Conservation (phyloP, 2,329 filamentous ascomycete genomes). For the Xylaria sp. region DNA sequence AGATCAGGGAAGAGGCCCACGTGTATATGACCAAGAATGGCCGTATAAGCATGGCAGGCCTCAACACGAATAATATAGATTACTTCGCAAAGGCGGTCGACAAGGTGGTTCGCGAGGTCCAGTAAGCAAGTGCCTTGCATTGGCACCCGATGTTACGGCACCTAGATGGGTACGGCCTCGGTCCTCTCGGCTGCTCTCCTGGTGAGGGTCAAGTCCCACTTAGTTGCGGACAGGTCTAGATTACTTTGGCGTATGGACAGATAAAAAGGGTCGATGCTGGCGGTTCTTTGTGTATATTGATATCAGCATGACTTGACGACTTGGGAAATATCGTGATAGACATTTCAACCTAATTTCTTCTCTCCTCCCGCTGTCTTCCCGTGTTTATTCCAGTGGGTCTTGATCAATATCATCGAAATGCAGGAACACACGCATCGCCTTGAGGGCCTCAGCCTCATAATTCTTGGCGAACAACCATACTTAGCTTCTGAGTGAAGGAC, state of each 20-base stretch:
- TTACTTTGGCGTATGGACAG: slow-evolving; percentile 20
- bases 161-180: slow-evolving; percentile 5
- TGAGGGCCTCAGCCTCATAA: too few species aligned
- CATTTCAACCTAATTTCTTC: not conserved
- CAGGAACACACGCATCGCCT: too few species aligned
- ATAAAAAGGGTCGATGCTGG: slow-evolving; percentile 15
- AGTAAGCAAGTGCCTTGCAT: slow-evolving; percentile 25
- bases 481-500: too few species aligned
- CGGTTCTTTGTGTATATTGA: slow-evolving; percentile 12
- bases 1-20: slow-evolving; percentile 72
- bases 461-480: too few species aligned
- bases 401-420: too few species aligned
- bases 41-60: slow-evolving; percentile 96
- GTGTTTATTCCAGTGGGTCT: too few species aligned
- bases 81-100: slow-evolving; percentile 92
- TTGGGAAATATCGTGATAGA: not conserved
- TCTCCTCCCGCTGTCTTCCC: too few species aligned
- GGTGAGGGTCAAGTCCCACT: slow-evolving; percentile 24
- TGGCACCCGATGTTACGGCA: slow-evolving; percentile 4
- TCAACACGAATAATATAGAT: slow-evolving; percentile 90
- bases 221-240: slow-evolving; percentile 18
- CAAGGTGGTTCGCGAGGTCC: slow-evolving; percentile 71
- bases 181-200: slow-evolving; percentile 13
- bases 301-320: slow-evolving; percentile 17
- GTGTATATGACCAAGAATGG: slow-evolving; percentile 98